Percentiles rank a stretch among this genome's conserved stretches.
Conservation (phyloP, 1,139 yeast species). For the Protomyces inouyei region DNA sequence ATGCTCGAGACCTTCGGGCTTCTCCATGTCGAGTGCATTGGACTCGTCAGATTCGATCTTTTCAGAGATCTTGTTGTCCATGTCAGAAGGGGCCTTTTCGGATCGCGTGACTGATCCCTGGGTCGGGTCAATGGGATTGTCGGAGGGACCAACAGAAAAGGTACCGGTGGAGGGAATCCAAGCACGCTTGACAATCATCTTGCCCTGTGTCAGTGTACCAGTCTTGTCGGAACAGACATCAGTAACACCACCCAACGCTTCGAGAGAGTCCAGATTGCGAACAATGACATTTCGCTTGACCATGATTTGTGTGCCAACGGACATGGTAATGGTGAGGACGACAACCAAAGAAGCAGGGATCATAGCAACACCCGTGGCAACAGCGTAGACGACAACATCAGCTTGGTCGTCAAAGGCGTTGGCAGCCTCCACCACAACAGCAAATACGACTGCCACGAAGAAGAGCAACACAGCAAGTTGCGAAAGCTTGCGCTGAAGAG, state of each 20-base stretch:
- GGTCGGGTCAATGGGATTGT: constrained; percentile 70
- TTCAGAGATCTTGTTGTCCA: background rate
- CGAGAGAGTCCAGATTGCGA: constrained; percentile 70
- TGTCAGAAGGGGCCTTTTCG: constrained; percentile 1
- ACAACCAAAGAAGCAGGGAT: constrained; percentile 78
- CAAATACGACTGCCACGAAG: constrained; percentile 67
- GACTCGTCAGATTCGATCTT: background rate
- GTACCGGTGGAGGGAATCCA: constrained; percentile 80
- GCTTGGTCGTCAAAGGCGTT: constrained; percentile 61
- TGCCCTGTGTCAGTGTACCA: constrained; percentile 75
- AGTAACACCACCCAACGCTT: constrained; percentile 73
- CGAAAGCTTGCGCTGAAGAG: constrained; percentile 61
- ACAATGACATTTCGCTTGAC: constrained; percentile 66
- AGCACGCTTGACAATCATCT: constrained; percentile 65
- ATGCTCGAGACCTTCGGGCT: constrained; percentile 37
- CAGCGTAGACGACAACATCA: constrained; percentile 76
- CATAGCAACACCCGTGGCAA: constrained; percentile 65
- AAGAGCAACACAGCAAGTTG: constrained; percentile 66
- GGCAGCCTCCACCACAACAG: constrained; percentile 74
- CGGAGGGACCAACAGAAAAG: constrained; percentile 54
- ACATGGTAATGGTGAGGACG: constrained; percentile 79
- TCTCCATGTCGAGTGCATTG: background rate
- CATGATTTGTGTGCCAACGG: constrained; percentile 79
- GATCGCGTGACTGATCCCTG: constrained; percentile 48
- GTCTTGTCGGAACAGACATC: constrained; percentile 82